Evolutionary conservation across 2,329 filamentous ascomycete genomes (phyloP), one percentile per base, ranked within the genome.

Genomic region (Fusarium palustre): DNA sequence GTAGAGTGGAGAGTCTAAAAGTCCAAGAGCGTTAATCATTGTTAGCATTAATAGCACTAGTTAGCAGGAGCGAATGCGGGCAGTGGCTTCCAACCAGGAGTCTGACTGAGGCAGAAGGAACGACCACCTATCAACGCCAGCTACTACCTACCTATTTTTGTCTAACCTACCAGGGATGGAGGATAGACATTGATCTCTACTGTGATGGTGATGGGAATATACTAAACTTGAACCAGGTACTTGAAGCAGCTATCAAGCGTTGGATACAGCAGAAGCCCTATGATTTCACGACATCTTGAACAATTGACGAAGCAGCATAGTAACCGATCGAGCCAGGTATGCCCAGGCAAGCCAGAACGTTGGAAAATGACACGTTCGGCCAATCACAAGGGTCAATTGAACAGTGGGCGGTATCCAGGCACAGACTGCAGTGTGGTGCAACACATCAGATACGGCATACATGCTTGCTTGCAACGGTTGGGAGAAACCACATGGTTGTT

Each of bases 41-140:
- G 22, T 20, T 34, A 34, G 36, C 12, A 20, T 20, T 18, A n/a
- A n/a, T n/a, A 12, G 34, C 34, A 38, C 20, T 39, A 22, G 36
- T 38, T 39, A 22, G 36, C 31, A 47, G 36, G 31, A 49, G 39
- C 61, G 42, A 64, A 54, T 43, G 55, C 38, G 59, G 48, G 43
- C 22, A 41, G 47, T 66, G 66, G 66, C 52, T 63, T 63, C 52
- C 25, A 53, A 42, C 53, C 57, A 69, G 34, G 50, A 33, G 24
- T 46, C 47, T 24, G 36, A 30, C 28, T 10, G 9, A 54, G 54
- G 36, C 15, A 41, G 24, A 22, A 38, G n/a, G 47, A 39, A 30
- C 36, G 24, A 57, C 25, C 52, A 20, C 24, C n/a, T 34, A 54
- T 31, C 41, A 62, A 36, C 57, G 47, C 59, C 45, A 41, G 34